Base-by-base conservation (phyloP, 192 early-diverging fungal genomes). In the Mortierella claussenii region DNA sequence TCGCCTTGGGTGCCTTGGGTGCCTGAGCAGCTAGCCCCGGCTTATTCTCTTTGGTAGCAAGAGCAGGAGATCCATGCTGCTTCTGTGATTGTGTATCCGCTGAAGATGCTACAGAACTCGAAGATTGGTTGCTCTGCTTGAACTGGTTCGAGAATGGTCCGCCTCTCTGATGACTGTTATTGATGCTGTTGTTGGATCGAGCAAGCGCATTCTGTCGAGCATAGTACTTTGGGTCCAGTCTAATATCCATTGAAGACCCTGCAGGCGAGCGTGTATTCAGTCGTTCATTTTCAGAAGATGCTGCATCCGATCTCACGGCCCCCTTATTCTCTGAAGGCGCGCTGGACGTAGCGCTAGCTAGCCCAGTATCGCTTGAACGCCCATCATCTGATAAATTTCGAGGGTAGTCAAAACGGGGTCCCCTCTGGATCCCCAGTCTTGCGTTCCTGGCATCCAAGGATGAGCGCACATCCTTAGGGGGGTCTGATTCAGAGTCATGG, bases 361-460 rank as follows among this genome's bases (percentile, higher is more conserved):
- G 3, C 15, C 21, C 45, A 46, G 5, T 46, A n/a, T 21, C 21
- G 21, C 57, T 28, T 45, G 23, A 26, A n/a, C 27, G 30, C 5
- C 18, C 15, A 3, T 49, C 49, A 12, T 60, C 59, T 27, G 23
- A 23, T 20, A 32, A 49, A n/a, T 6, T 7, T 11, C 36, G 30
- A 27, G 1, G 5, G 27, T 33, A 40, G 11, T 37, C 27, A 12
- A 20, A 12, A 5, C 31, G 68, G 17, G 68, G 59, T 42, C 58
- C 68, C 0, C 68, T 57, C 23, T 55, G 68, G 2, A 49, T 4
- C 7, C 43, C 59, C 9, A 69, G n/a, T 32, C 68, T 50, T 13
- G 36, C 33, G 36, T 69, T 69, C 2, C 68, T 28, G 8, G 57
- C 32, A 31, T 61, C 68, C 44, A 69, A n/a, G 1, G 68, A 69